Base-by-base conservation (phyloP, 345 rosid genomes). In the Arabis alpina region DNA sequence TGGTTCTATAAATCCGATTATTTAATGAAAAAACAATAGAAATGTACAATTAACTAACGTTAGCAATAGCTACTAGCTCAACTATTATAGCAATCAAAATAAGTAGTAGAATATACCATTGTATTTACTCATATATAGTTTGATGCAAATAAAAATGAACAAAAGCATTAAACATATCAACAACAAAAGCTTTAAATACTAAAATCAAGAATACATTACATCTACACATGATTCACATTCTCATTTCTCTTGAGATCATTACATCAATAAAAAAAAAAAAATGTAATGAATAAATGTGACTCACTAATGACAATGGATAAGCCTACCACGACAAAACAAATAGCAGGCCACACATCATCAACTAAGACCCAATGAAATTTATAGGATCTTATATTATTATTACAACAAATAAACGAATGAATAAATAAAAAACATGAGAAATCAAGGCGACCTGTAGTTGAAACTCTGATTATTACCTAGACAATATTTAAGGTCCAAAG, bases 401-500 rank as follows among this genome's bases (percentile, higher is more conserved):
- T 40, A 76, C 79, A 76, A 69, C 7, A 55, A 47, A 68, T 41
- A 13, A 62, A 62, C 45, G 10, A 74, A 60, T 0, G 49, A 69
- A 75, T 37, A 1, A 30, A 56, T 4, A 44, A 61, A 30, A 61
- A 1, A 54, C 50, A 41, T n/a, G 14, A 57, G 65, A 12, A 12
- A 56, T 68, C 60, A 80, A 8, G 84, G 82, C 54, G 87, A 86
- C 5, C 41, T 63, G 42, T 68, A 69, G 11, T 71, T 75, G 55
- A 80, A 78, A 70, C 82, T 72, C 23, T 79, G 72, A 69, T 81
- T 75, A 41, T 81, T 81, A 43, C 69, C 81, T 13, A 50, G 70
- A 10, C 73, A 71, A 53, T 90, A 85, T 37, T 63, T 70, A 49
- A 90, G 87, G 58, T 92, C 81, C 77, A 90, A 66, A 41, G 97